phyloP scores from a whole-genome alignment of 2,329 filamentous ascomycete species.

The Fusarium sp. region DNA sequence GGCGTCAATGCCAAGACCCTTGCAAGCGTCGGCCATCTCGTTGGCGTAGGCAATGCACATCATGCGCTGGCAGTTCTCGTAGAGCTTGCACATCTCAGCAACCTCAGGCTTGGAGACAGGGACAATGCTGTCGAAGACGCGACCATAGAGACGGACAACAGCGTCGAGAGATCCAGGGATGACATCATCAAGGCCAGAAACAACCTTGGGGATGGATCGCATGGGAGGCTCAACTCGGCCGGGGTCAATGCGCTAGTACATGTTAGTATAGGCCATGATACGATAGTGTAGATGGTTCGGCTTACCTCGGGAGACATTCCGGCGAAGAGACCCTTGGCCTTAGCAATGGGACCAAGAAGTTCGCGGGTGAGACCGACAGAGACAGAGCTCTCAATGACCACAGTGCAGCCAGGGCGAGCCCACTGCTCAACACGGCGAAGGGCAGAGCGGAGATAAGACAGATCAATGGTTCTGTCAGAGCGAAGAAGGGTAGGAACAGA shows the following conservation, averaged over 20 bases:
- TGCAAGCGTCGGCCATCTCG: constrained; percentile 66
- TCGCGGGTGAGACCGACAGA: constrained; percentile 65
- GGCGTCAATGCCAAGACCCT: constrained; percentile 57
- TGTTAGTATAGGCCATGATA: not conserved
- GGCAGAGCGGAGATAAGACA: constrained; percentile 58
- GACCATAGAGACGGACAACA: constrained; percentile 57
- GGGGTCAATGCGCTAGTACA: constrained; percentile 60
- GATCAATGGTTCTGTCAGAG: constrained; percentile 59
- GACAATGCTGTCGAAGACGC: constrained; percentile 59
- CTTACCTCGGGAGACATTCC: constrained; percentile 61
- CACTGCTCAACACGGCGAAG: constrained; percentile 54
- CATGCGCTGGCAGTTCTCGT: constrained; percentile 68
- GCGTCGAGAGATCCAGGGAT: constrained; percentile 56
- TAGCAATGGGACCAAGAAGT: constrained; percentile 59
- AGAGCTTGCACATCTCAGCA: constrained; percentile 68
- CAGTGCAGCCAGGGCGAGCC: constrained; percentile 57
- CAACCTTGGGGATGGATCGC: constrained; percentile 62
- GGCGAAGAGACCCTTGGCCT: constrained; percentile 54
- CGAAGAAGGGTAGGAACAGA: constrained; percentile 63
- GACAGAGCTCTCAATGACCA: constrained; percentile 65
- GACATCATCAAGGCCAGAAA: constrained; percentile 62
- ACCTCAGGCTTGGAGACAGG: constrained; percentile 63
- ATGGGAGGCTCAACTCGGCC: constrained; percentile 56
- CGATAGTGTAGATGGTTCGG: rapidly evolving
- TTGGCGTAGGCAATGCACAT: constrained; percentile 65